phyloP scores from a whole-genome alignment of 164 flowering plant species.

The Nymphaea colorata region DNA sequence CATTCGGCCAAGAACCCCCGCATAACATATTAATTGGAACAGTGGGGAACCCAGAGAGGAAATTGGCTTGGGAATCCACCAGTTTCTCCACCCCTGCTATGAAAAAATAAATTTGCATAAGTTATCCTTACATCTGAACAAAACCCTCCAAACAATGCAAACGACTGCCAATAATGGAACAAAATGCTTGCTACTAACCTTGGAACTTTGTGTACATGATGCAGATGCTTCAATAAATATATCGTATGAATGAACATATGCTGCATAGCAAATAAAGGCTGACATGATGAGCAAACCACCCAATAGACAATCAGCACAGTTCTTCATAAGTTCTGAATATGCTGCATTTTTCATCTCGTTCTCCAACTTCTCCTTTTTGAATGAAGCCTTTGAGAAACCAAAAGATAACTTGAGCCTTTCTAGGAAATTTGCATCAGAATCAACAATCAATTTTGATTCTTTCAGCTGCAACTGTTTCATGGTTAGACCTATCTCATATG shows the following conservation, averaged over 20 bases:
- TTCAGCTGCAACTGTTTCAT: constrained; percentile 54
- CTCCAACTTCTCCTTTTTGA: constrained; percentile 66
- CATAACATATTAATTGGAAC: constrained; percentile 37
- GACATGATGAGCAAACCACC: constrained; percentile 72
- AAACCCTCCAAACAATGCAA: background rate
- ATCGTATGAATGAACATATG: constrained; percentile 55
- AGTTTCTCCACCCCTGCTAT: constrained; percentile 49
- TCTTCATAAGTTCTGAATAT: constrained; percentile 53
- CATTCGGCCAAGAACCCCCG: constrained; percentile 57
- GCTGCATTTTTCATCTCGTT: constrained; percentile 56
- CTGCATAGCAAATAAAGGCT: constrained; percentile 45
- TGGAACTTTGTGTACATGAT: constrained; percentile 27
- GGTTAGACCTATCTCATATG: constrained; percentile 49
- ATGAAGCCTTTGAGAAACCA: constrained; percentile 74
- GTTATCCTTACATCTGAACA: background rate
- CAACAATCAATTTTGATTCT: constrained; percentile 47
- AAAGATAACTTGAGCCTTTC: constrained; percentile 60
- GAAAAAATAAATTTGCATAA: constrained; percentile 2
- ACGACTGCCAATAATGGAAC: background rate
- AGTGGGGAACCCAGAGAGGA: constrained; percentile 40
- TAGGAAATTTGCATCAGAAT: constrained; percentile 42
- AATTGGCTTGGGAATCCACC: constrained; percentile 77
- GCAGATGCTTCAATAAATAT: constrained; percentile 53
- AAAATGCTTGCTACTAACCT: constrained; percentile 16
- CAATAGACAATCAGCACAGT: constrained; percentile 71